A percentile compares a stretch with the other conserved stretches of the same genome.
These are phyloP conservation scores for Botrytis porri DNA, from an alignment of 2,329 filamentous ascomycete genomes.

Conservation along the genomic window DNA sequence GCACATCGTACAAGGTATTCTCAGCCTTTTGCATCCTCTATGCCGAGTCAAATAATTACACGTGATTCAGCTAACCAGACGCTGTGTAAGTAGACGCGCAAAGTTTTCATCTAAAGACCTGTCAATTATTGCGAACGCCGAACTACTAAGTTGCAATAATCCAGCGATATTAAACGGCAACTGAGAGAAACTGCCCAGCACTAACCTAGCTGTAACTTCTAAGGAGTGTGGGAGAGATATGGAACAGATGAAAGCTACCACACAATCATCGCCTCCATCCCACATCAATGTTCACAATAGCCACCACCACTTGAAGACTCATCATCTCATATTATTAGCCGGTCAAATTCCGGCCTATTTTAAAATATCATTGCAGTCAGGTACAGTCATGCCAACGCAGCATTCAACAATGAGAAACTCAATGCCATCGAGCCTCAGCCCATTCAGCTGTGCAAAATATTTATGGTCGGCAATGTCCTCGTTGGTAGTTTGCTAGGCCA, in stretches of 20 bases:
- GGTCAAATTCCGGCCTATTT: neutral
- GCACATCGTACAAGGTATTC: neutral
- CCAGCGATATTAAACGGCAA: neutral
- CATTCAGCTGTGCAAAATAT: neutral
- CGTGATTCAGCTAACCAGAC: neutral
- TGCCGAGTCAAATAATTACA: neutral
- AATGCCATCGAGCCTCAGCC: neutral
- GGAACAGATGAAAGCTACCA: neutral
- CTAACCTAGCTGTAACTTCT: neutral
- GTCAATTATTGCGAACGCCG: neutral
- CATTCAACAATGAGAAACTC: neutral
- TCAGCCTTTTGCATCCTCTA: neutral
- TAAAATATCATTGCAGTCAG: neutral
- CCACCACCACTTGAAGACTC: neutral
- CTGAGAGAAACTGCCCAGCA: neutral
- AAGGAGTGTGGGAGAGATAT: neutral
- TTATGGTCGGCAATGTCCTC: neutral
- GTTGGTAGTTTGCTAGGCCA: neutral
- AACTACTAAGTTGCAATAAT: neutral
- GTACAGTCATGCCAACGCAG: conserved; percentile 9
- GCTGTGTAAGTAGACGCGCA: neutral
- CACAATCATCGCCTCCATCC: neutral
- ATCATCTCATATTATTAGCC: neutral
- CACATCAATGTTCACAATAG: neutral
- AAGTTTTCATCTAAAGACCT: neutral